phyloP scores from a whole-genome alignment of 2,329 filamentous ascomycete genomes.

The Raffaelea ambrosiae region DNA sequence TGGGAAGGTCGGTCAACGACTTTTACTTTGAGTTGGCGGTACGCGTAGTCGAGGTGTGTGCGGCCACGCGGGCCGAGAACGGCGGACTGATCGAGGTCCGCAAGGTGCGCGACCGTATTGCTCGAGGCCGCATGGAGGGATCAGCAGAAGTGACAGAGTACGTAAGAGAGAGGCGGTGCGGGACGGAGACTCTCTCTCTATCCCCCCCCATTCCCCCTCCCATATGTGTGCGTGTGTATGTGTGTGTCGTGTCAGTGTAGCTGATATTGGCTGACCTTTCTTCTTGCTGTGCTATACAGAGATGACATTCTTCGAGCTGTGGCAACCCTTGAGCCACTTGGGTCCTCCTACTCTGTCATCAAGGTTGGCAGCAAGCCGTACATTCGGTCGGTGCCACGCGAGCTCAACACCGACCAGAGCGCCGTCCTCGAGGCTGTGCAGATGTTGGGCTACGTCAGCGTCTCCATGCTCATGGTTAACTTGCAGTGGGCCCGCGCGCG shows the following conservation, averaged over 20 bases:
- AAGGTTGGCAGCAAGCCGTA: conserved; percentile 77
- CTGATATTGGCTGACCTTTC: too few relatives aligned
- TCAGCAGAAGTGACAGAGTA: conserved; percentile 73
- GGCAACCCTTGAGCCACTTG: conserved; percentile 75
- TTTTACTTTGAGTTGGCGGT: conserved; percentile 98
- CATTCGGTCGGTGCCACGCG: conserved; percentile 87
- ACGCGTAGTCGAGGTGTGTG: conserved; percentile 87
- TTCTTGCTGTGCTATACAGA: too few relatives aligned
- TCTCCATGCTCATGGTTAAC: conserved; percentile 83
- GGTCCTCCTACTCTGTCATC: conserved; percentile 78
- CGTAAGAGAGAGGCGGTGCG: too few relatives aligned
- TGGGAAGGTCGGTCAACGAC: conserved; percentile 88
- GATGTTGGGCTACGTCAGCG: conserved; percentile 79
- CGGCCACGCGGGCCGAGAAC: conserved; percentile 79
- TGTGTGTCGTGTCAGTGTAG: too few relatives aligned
- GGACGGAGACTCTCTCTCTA: too few relatives aligned
- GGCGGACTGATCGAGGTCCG: conserved; percentile 80
- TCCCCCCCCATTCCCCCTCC: too few relatives aligned
- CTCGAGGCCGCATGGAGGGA: conserved; percentile 64
- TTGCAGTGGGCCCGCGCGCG: conserved; percentile 76
- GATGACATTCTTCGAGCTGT: conserved; percentile 91
- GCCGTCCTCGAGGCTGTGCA: conserved; percentile 87
- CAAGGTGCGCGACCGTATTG: conserved; percentile 71
- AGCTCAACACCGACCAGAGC: conserved; percentile 90
- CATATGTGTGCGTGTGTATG: too few relatives aligned